Base-by-base conservation (phyloP, 2,329 filamentous ascomycete genomes). In the Colletotrichum incanum region DNA sequence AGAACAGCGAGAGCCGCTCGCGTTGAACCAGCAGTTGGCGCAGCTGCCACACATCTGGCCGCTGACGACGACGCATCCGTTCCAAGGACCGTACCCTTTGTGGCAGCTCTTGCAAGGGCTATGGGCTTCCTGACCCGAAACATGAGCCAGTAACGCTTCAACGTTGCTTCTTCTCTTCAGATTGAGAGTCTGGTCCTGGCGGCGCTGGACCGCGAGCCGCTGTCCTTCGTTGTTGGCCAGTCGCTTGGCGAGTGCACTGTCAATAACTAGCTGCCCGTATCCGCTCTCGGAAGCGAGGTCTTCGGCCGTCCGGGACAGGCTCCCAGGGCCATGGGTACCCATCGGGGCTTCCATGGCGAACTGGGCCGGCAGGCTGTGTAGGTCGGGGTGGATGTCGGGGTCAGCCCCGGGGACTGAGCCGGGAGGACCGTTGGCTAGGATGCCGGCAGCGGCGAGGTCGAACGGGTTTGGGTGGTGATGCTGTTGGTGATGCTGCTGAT, bases 11-110 rank as follows among this genome's bases (percentile, higher is more conserved):
- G 87, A 85, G 12, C 89, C 89, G 62, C 88, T 90, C 9, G 89
- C 89, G 68, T 91, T 91, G 79, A 88, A 91, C 89, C 89, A 91
- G 77, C 89, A 91, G 76, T 91, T 91, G 69, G 88, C 86, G 73
- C 89, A 91, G 76, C 87, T 90, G 12, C 89, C 89, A 71, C 87
- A 90, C 87, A 91, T 88, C 76, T 89, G 87, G 1, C 89, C 88
- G 59, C 87, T 86, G 28, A 89, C 86, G n/a, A 90, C 81, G n/a
- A 91, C 84, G 74, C 89, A 91, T 20, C 83, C 83, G 1, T 83
- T 87, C 88, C 88, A 91, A 0, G 89, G 89, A 0, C 89, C 89
- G 72, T 90, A 87, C 5, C 88, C 88, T 77, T 89, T 90, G 78
- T 86, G 84, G 77, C 89, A 91, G 78, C 89, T 90, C 79, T 89